Percentiles rank a stretch among this genome's conserved stretches.
Conservation (phyloP, 148 eudicot species). For the Amaranthus hypochondriacus region DNA sequence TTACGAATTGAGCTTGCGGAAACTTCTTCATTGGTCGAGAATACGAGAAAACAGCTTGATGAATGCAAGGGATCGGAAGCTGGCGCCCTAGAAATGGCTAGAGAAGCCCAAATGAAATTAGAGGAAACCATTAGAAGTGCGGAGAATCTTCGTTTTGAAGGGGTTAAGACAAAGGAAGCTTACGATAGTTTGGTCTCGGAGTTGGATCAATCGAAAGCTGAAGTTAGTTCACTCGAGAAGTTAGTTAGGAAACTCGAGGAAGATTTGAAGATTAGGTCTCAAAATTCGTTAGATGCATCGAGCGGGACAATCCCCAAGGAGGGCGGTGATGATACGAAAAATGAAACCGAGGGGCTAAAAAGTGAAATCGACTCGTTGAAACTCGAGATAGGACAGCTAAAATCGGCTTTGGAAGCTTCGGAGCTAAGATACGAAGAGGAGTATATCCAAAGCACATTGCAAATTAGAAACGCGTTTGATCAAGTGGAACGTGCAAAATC, state of each 20-base stretch:
- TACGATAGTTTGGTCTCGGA: constrained; percentile 41
- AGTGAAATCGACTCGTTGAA: constrained; percentile 49
- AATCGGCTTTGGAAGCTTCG: constrained; percentile 56
- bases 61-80: constrained; percentile 57
- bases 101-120: constrained; percentile 47
- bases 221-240: constrained; percentile 43
- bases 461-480: constrained; percentile 71
- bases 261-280: constrained; percentile 17
- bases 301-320: not conserved
- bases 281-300: constrained; percentile 17
- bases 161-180: constrained; percentile 43
- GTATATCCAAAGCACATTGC: constrained; percentile 58
- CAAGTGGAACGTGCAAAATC: constrained; percentile 51
- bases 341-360: constrained; percentile 35
- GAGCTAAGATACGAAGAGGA: constrained; percentile 68
- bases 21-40: constrained; percentile 48
- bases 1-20: constrained; percentile 53
- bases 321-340: constrained; percentile 24
- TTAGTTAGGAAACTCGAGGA: constrained; percentile 42
- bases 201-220: constrained; percentile 56
- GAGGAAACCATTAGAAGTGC: constrained; percentile 49
- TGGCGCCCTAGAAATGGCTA: constrained; percentile 43
- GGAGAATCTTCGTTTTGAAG: constrained; percentile 44
- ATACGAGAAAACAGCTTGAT: constrained; percentile 51
- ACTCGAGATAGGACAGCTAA: constrained; percentile 44